Evolutionary conservation across 2,329 filamentous ascomycete genomes (phyloP).

Genomic region (Myrmaecium sp.): DNA sequence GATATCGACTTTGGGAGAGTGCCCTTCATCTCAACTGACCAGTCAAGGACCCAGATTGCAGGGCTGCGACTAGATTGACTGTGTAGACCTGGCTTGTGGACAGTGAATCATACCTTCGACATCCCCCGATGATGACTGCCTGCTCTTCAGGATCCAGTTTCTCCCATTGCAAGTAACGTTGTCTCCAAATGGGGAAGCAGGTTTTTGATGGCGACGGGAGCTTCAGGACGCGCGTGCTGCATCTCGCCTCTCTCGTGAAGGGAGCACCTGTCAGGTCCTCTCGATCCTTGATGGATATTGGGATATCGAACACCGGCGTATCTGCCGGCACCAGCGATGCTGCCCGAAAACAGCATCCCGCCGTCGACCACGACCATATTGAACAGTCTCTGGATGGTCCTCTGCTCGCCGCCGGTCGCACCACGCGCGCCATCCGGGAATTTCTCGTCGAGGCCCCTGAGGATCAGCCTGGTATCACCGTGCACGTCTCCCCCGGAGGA

Average conservation of each 20-base stretch:
- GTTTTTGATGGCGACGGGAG: constrained; percentile 36
- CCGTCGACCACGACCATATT: constrained; percentile 38
- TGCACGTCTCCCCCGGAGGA: constrained; percentile 52
- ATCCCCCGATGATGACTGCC: constrained; percentile 42
- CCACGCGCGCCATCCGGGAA: constrained; percentile 22
- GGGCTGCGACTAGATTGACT: constrained; percentile 16
- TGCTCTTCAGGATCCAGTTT: constrained; percentile 42
- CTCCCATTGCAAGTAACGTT: constrained; percentile 49
- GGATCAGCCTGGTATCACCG: constrained; percentile 51
- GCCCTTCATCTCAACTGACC: constrained; percentile 40
- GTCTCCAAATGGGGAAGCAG: constrained; percentile 43
- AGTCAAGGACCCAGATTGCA: constrained; percentile 51
- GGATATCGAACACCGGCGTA: constrained; percentile 37
- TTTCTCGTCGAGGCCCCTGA: constrained; percentile 43
- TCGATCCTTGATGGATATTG: constrained; percentile 43
- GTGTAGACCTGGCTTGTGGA: constrained; percentile 2
- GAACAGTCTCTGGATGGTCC: constrained; percentile 38
- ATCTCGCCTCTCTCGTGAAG: constrained; percentile 24
- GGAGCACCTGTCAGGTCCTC: constrained; percentile 27
- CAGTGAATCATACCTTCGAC: constrained; percentile 38
- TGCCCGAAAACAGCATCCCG: constrained; percentile 36
- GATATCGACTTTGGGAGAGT: constrained; percentile 40
- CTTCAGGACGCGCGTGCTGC: constrained; percentile 34
- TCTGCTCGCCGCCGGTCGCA: constrained; percentile 15
- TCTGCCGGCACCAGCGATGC: constrained; percentile 37